Percentiles rank a stretch among this genome's conserved stretches.
Conservation (phyloP, 768 basidiomycete species). For the Podaxis sp. region DNA sequence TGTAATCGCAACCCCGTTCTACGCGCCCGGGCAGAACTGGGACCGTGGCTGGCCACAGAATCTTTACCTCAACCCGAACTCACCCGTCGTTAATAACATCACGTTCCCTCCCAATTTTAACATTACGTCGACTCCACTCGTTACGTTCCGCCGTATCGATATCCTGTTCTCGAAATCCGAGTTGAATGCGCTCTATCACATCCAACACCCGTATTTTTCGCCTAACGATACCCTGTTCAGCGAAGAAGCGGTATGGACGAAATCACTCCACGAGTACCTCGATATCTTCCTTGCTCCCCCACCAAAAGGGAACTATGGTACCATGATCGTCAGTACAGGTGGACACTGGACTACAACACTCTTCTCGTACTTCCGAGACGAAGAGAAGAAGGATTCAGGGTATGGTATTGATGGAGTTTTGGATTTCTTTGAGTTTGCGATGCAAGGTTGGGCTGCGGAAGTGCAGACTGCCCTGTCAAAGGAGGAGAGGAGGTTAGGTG, state of each 20-base stretch:
- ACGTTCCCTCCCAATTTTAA: slow-evolving; percentile 52
- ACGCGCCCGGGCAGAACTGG: slow-evolving; percentile 50
- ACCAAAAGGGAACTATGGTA: slow-evolving; percentile 55
- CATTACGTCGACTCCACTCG: slow-evolving; percentile 57
- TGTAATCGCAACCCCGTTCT: slow-evolving; percentile 64
- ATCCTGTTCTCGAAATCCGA: slow-evolving; percentile 51
- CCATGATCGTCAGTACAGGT: slow-evolving; percentile 61
- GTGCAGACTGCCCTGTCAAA: slow-evolving; percentile 46
- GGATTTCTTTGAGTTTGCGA: slow-evolving; percentile 57
- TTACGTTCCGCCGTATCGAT: slow-evolving; percentile 66
- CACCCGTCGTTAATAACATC: slow-evolving; percentile 44
- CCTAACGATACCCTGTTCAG: slow-evolving; percentile 48
- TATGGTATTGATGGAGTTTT: slow-evolving; percentile 56
- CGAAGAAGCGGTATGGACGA: slow-evolving; percentile 53
- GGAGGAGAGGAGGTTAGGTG: slow-evolving; percentile 23
- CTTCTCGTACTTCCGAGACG: slow-evolving; percentile 36
- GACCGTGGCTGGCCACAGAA: slow-evolving; percentile 69
- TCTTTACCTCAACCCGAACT: slow-evolving; percentile 57
- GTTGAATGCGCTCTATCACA: slow-evolving; percentile 43
- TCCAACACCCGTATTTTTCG: slow-evolving; percentile 28
- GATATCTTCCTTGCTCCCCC: slow-evolving; percentile 45
- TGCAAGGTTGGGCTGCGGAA: slow-evolving; percentile 51
- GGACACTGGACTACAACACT: slow-evolving; percentile 70
- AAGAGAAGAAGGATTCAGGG: slow-evolving; percentile 29
- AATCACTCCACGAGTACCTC: slow-evolving; percentile 54